Conservation (phyloP, 1,284 basidiomycete species). For the Ganoderma sp. region DNA sequence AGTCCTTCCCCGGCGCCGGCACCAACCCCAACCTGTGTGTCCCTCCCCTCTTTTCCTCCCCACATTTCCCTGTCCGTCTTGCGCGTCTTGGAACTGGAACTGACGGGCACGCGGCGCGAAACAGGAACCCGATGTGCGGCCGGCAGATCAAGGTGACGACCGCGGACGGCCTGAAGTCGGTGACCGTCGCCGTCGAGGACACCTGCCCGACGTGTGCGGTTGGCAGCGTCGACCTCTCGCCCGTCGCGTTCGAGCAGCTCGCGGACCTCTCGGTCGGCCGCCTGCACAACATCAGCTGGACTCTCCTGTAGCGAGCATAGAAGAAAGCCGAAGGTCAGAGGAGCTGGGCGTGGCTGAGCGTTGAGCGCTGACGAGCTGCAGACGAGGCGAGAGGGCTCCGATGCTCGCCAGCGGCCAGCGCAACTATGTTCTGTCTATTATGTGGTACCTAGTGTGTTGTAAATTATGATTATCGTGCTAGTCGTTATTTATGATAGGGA, state of each 20-base stretch:
- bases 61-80: not conserved
- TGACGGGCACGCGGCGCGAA: not conserved
- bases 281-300: slow-evolving; percentile 33
- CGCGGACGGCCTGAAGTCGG: slow-evolving; percentile 39
- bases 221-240: slow-evolving; percentile 50
- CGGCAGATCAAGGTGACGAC: slow-evolving; percentile 36
- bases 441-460: too few relatives aligned
- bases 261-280: slow-evolving; percentile 37
- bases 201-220: slow-evolving; percentile 48
- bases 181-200: slow-evolving; percentile 49
- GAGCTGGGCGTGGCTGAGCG: too few relatives aligned
- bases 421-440: too few relatives aligned
- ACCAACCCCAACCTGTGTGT: slow-evolving; percentile 24
- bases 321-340: too few relatives aligned
- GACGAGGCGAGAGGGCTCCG: too few relatives aligned
- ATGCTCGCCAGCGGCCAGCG: too few relatives aligned
- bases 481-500: too few relatives aligned
- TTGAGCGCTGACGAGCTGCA: too few relatives aligned
- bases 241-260: slow-evolving; percentile 48
- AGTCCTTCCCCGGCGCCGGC: slow-evolving; percentile 24
- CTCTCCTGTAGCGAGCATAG: slow-evolving; percentile 7
- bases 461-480: too few relatives aligned
- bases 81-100: not conserved
- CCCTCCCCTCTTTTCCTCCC: not conserved
- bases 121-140: slow-evolving; percentile 44